These are phyloP conservation scores for Xylaria telfairii DNA, from an alignment of 495 filamentous ascomycete species.

Conservation along the genomic window DNA sequence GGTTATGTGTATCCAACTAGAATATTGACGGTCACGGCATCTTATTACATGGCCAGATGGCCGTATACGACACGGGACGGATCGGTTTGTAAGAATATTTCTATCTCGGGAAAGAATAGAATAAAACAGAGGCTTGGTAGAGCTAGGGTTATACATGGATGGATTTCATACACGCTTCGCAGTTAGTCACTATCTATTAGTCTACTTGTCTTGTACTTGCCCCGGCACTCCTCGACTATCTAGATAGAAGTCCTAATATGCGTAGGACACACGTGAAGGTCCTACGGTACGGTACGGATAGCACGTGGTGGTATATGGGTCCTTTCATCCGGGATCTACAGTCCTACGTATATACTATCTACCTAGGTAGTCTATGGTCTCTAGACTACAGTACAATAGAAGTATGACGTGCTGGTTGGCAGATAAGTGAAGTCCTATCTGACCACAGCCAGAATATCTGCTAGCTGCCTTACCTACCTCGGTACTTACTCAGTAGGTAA, in stretches of 20 bases:
- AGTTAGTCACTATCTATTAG: not conserved
- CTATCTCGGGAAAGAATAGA: constrained; percentile 1
- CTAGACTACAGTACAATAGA: no score
- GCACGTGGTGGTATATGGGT: not conserved
- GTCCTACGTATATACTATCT: no score
- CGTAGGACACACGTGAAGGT: constrained; percentile 3
- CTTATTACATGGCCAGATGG: not conserved
- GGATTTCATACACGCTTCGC: not conserved
- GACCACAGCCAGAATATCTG: no score
- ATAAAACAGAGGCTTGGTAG: not conserved
- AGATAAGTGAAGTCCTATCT: not conserved
- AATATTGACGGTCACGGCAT: not conserved
- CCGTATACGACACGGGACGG: not conserved
- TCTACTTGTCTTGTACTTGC: not conserved
- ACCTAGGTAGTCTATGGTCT: no score
- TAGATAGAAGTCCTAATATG: not conserved
- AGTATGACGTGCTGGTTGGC: not conserved
- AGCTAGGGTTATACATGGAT: not conserved
- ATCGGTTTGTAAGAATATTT: not conserved
- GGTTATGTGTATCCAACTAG: not conserved
- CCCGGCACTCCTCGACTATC: no score
- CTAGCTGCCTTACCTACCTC: no score
- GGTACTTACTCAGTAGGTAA: not conserved
- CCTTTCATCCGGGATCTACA: not conserved
- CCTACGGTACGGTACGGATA: not conserved